Base-by-base conservation (phyloP, 495 filamentous ascomycete species). In the Aspergillus heteromorphus region DNA sequence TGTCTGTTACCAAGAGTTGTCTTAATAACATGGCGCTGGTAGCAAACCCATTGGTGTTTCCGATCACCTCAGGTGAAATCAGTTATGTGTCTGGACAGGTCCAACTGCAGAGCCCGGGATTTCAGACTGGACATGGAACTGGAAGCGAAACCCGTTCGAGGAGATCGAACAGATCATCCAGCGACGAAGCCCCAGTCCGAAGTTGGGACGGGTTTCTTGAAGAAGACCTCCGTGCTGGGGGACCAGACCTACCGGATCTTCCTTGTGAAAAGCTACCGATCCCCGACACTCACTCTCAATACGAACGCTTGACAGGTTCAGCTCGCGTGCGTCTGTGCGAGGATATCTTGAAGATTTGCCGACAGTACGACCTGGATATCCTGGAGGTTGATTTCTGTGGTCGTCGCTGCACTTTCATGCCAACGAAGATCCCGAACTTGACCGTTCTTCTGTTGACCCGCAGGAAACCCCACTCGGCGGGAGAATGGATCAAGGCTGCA, bases 191-290 rank as follows among this genome's bases (percentile, higher is more conserved):
- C 6, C 54, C 47, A 2, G 25, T 51, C n/a, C 36, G 6, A 10
- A 19, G 4, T 5, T 23, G 2, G 2, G 55, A 57, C 17, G 49
- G 55, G 9, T 48, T 57, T 41, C 8, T 48, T 2, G 55, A 57
- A 13, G 49, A 53, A n/a, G 49, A 57, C 19, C 43, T 57, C 13
- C 13, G 55, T n/a, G 55, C 55, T 1, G 49, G 55, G 13, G 55
- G 55, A 1, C 55, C 55, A 0, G 9, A 17, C 10, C 49, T 57
- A 17, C 42, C n/a, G 8, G 34, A 53, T 18, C 16, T 40, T 1
- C 55, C 55, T 5, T 53, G 49, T 20, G 18, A 42, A 10, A 30
- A 57, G 11, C 21, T n/a, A 1, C n/a, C 19, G 11, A 14, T 16
- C 8, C 19, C 19, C 18, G 4, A 1, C 20, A 6, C 38, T 6